Conservation (phyloP, 1,284 basidiomycete genomes). For the Chalciporus sp. region DNA sequence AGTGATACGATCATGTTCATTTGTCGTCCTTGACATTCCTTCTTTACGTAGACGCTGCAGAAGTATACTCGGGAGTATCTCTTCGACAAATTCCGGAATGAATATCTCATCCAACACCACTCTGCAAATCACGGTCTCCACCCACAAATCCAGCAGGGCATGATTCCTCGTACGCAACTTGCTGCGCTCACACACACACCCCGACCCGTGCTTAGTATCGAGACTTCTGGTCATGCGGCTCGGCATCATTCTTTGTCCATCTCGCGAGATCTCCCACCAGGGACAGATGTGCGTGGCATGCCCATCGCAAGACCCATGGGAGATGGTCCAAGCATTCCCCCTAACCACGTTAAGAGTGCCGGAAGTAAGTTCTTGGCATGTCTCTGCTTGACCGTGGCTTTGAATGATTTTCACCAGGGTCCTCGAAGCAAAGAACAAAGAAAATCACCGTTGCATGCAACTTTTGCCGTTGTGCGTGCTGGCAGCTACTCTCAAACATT, state of each 20-base stretch:
- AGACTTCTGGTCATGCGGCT: conserved; percentile 52
- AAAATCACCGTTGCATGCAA: conserved; percentile 85
- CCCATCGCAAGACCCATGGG: conserved; percentile 42
- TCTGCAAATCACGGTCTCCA: conserved; percentile 48
- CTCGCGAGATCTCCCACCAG: conserved; percentile 48
- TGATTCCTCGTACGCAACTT: conserved; percentile 40
- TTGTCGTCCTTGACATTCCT: conserved; percentile 21
- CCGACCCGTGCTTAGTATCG: conserved; percentile 70
- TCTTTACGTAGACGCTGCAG: conserved; percentile 63
- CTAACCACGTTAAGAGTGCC: conserved; percentile 31
- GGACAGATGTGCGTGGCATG: conserved; percentile 43
- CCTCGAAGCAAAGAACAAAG: conserved; percentile 63
- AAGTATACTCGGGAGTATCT: conserved; percentile 82
- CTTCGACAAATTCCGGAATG: conserved; percentile 72
- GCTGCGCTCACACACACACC: conserved; percentile 50
- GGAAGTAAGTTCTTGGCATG: conserved; percentile 31
- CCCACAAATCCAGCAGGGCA: conserved; percentile 40
- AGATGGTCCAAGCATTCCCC: conserved; percentile 30
- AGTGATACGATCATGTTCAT: conserved; percentile 30
- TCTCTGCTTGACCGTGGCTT: conserved; percentile 6
- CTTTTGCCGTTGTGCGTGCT: conserved; percentile 76
- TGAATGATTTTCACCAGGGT: conserved; percentile 27
- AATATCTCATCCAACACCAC: conserved; percentile 55
- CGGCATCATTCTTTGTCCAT: conserved; percentile 52
- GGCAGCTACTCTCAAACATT: conserved; percentile 13